Conservation (phyloP, 2,329 filamentous ascomycete species). For the Colletotrichum sp. region DNA sequence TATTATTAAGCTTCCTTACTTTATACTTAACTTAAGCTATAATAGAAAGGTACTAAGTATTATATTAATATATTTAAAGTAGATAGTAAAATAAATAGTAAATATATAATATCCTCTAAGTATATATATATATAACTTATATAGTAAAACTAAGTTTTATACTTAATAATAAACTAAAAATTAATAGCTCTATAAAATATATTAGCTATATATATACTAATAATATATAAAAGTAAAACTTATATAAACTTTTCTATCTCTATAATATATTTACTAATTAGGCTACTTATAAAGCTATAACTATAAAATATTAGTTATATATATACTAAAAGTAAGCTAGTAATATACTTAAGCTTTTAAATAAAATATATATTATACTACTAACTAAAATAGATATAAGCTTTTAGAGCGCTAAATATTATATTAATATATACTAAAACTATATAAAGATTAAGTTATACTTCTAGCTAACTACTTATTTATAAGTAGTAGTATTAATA, state of each 20-base stretch:
- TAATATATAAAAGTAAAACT: background rate
- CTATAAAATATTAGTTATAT: background rate
- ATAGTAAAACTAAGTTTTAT: background rate
- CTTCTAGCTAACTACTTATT: no score
- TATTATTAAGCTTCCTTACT: background rate
- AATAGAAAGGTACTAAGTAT: background rate
- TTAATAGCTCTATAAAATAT: background rate
- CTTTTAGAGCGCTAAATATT: background rate
- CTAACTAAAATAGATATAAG: background rate
- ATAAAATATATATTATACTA: background rate
- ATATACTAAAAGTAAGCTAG: background rate
- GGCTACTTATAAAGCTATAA: background rate
- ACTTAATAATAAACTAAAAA: background rate
- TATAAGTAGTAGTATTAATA: no score
- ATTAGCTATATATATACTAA: background rate
- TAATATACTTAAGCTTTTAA: background rate
- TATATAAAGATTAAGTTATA: background rate
- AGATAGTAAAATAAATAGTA: background rate
- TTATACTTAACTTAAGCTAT: background rate
- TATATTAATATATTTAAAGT: background rate
- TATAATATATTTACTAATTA: background rate
- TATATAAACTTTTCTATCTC: background rate
- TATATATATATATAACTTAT: background rate
- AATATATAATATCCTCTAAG: background rate
- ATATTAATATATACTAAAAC: background rate